phyloP scores from a whole-genome alignment of 1,284 basidiomycete genomes.

The Ganoderma boninense region DNA sequence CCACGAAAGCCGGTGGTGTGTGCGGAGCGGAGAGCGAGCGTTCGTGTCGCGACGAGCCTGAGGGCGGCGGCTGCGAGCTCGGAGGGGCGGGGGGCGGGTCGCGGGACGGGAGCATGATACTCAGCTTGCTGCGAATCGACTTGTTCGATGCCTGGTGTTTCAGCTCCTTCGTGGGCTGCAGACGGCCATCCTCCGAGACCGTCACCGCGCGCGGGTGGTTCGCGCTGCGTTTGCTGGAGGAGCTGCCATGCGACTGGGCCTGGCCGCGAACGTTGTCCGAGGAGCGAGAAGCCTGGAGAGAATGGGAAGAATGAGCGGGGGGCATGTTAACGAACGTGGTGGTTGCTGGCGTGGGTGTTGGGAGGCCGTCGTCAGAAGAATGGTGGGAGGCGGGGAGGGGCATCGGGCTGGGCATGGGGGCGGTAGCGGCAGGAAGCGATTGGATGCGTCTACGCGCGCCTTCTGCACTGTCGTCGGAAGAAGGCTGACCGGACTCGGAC shows the following conservation, averaged over 20 bases:
- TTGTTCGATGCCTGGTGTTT: constrained; percentile 36
- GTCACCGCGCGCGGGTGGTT: constrained; percentile 35
- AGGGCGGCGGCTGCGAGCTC: constrained; percentile 23
- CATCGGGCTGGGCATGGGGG: constrained; percentile 3
- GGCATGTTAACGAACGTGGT: constrained; percentile 34
- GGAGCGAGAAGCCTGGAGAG: constrained; percentile 45
- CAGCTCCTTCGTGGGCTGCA: constrained; percentile 31
- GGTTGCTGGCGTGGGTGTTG: constrained; percentile 43
- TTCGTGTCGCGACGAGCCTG: constrained; percentile 26
- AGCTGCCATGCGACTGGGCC: constrained; percentile 1
- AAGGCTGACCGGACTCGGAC: constrained; percentile 9
- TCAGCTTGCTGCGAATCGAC: constrained; percentile 37
- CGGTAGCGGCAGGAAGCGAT: constrained; percentile 28
- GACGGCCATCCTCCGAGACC: constrained; percentile 16
- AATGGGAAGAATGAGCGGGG: constrained; percentile 37
- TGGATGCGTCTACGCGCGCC: constrained; percentile 30
- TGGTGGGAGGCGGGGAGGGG: constrained; percentile 23
- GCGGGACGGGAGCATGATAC: constrained; percentile 35
- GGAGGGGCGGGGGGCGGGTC: constrained; percentile 14
- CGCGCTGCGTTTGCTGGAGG: constrained; percentile 22
- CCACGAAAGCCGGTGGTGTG: constrained; percentile 47
- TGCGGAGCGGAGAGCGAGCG: constrained; percentile 38
- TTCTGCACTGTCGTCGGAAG: constrained; percentile 16
- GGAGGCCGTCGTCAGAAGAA: constrained; percentile 37
- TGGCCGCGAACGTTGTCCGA: constrained; percentile 47